Percentiles rank a stretch among this genome's conserved stretches.
phyloP scores from a whole-genome alignment of 108 stramenopile genomes.

The Cyclotella distinguenda region DNA sequence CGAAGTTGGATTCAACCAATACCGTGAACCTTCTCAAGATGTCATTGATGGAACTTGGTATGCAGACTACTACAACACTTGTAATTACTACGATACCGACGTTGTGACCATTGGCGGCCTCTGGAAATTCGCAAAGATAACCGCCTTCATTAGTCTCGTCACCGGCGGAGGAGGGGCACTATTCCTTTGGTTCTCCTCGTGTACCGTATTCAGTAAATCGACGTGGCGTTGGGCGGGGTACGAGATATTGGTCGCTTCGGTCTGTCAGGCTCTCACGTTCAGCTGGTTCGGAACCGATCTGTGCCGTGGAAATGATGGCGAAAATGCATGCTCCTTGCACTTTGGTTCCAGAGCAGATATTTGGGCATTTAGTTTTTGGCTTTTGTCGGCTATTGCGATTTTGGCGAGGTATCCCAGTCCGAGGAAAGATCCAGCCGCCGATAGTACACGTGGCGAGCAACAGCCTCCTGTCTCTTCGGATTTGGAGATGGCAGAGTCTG shows the following conservation, averaged over 20 bases:
- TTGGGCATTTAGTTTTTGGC: slow-evolving; percentile 49
- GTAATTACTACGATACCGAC: slow-evolving; percentile 49
- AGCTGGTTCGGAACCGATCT: slow-evolving; percentile 63
- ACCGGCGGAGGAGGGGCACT: slow-evolving; percentile 65
- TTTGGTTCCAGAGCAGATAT: slow-evolving; percentile 65
- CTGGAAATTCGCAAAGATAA: slow-evolving; percentile 54
- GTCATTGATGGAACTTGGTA: slow-evolving; percentile 32
- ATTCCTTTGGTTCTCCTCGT: slow-evolving; percentile 66
- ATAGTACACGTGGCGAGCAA: neutral
- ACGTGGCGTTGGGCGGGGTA: slow-evolving; percentile 76
- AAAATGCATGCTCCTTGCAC: slow-evolving; percentile 44
- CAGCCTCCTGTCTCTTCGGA: neutral
- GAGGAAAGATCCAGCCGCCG: neutral
- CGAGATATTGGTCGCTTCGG: slow-evolving; percentile 49
- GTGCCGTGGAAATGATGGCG: slow-evolving; percentile 39
- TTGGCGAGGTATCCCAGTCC: slow-evolving; percentile 55
- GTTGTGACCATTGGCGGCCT: slow-evolving; percentile 46
- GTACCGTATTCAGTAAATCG: slow-evolving; percentile 55
- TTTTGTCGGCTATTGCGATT: slow-evolving; percentile 40
- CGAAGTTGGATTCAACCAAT: slow-evolving; percentile 64
- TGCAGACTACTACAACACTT: slow-evolving; percentile 24
- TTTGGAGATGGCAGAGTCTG: slow-evolving; percentile 11
- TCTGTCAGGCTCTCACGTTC: slow-evolving; percentile 55
- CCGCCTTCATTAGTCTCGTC: slow-evolving; percentile 60
- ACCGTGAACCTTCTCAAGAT: slow-evolving; percentile 47